These are phyloP conservation scores for Crucihimalaya himalaica DNA, from an alignment of 345 rosid species.

Conservation along the genomic window DNA sequence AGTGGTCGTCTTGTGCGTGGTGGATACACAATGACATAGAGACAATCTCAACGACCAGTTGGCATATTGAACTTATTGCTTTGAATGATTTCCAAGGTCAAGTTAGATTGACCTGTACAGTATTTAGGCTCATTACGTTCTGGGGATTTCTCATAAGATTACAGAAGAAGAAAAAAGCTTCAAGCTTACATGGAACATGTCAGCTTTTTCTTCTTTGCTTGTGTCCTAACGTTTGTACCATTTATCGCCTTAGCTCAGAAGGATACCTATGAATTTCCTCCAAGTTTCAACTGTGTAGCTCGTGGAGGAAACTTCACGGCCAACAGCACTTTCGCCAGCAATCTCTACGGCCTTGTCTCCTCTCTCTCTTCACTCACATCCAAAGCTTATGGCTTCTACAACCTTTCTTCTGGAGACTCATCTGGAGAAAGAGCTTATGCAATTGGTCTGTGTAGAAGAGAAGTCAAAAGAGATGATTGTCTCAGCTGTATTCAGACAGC, in stretches of 20 bases:
- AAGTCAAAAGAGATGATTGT: conserved; percentile 40
- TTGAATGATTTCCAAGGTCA: not conserved
- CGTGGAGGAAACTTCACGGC: conserved; percentile 34
- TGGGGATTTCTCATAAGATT: not conserved
- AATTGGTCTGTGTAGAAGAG: conserved; percentile 49
- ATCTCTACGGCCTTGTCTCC: conserved; percentile 35
- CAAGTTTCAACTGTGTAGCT: not conserved
- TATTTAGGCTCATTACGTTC: not conserved
- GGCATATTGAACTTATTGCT: no score
- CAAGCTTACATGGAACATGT: conserved; percentile 16
- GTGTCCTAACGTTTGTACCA: conserved; percentile 8
- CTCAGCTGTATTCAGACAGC: conserved; percentile 40
- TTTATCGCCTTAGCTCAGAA: conserved; percentile 13
- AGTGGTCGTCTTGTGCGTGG: no score
- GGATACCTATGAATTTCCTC: conserved; percentile 16
- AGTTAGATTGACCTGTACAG: not conserved
- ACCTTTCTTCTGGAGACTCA: conserved; percentile 28
- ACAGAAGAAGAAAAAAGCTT: not conserved
- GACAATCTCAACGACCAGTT: no score
- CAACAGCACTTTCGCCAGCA: conserved; percentile 27
- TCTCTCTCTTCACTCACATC: conserved; percentile 24
- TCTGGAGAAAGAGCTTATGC: conserved; percentile 39
- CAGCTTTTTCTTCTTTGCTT: conserved; percentile 8
- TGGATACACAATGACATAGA: no score
- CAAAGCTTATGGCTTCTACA: conserved; percentile 41